Conservation (phyloP, 2,329 filamentous ascomycete genomes). For the Chaetomiaceae sp. region DNA sequence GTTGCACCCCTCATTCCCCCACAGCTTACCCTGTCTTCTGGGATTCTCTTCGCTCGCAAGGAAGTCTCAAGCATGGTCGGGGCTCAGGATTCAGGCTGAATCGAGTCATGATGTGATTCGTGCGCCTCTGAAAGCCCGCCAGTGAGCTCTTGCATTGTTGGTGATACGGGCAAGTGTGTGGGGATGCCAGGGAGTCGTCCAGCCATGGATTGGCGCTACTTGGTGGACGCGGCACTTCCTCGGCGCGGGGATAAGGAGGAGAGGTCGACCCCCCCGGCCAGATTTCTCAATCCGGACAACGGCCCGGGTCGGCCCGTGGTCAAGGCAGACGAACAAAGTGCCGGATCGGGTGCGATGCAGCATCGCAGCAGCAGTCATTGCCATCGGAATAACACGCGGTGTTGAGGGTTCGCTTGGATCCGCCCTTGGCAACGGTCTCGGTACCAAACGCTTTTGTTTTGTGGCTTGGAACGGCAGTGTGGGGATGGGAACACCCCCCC, state of each 20-base stretch:
- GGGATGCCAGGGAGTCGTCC: too few species aligned
- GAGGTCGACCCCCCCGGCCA: background rate
- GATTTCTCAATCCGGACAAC: background rate
- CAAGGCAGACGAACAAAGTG: background rate
- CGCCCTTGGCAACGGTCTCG: too few species aligned
- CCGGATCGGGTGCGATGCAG: too few species aligned
- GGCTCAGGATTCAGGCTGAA: background rate
- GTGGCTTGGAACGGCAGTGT: too few species aligned
- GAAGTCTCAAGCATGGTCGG: background rate
- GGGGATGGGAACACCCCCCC: too few species aligned
- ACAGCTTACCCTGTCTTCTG: too few species aligned
- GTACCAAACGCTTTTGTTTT: too few species aligned
- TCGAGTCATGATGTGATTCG: background rate
- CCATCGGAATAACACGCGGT: too few species aligned
- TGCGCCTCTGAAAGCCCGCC: conserved; percentile 1
- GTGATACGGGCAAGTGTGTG: background rate
- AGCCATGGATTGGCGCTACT: too few species aligned
- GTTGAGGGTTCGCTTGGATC: too few species aligned
- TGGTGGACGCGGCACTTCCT: background rate
- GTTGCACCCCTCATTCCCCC: too few species aligned
- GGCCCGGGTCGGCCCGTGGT: background rate
- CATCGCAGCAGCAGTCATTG: too few species aligned
- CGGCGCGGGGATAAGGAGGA: background rate
- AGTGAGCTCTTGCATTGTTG: background rate
- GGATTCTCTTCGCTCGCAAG: background rate